Base-by-base conservation (phyloP, 139 green algal genomes). In the Ettlia oleoabundans region DNA sequence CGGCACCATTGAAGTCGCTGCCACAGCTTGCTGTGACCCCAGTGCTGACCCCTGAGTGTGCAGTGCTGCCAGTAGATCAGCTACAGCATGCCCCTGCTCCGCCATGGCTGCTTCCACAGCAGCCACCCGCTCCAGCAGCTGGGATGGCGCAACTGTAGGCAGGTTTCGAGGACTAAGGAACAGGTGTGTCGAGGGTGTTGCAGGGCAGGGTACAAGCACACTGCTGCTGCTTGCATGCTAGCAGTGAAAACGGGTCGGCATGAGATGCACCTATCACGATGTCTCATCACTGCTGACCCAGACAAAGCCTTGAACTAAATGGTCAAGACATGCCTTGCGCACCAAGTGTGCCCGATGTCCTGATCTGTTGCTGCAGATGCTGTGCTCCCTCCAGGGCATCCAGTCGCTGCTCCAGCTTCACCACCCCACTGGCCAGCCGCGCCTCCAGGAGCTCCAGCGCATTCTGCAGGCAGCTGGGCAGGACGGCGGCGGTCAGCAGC, bases 101-200 rank as follows among this genome's bases (percentile, higher is more conserved):
- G 38, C 53, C 73, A 80, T 80, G 35, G 73, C 73, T 9, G 72
- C 72, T 51, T 79, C 72, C 72, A 79, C 35, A 0, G 72, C 72
- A 10, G 53, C 53, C 35, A 80, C 73, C 3, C 73, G 73, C 3
- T 53, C 53, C 3, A 80, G 73, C 35, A 80, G 53, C 32, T 28
- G 53, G 21, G 21, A 33, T 26, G 73, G 53, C 26, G 73, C 26
- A 4, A 53, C 73, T 80, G 73, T 53, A 38, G 2, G 38, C 4
- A 26, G 38, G 42, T 21, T 9, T 6, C 37, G 19, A 55, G 66
- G 67, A 75, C 26, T 28, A 53, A 15, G 47, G 47, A n/a, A n/a
- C n/a, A n/a, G n/a, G n/a, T n/a, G n/a, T n/a, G n/a, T n/a, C n/a
- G n/a, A n/a, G n/a, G n/a, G n/a, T n/a, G n/a, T n/a, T n/a, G n/a